Conservation (phyloP, 176 grass and related monocot species). For the Poa annua region DNA sequence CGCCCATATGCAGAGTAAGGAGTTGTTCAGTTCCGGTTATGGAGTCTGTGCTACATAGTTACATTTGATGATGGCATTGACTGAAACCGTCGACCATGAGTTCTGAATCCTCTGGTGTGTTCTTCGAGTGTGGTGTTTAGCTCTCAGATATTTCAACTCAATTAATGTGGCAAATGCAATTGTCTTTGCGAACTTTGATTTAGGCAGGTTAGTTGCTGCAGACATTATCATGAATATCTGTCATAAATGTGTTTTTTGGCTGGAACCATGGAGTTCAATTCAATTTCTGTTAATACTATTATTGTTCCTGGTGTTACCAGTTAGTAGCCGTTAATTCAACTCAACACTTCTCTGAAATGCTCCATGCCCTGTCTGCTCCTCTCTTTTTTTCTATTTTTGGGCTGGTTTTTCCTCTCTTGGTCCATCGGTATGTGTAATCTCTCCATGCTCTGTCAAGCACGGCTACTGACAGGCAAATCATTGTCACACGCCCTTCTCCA, state of each 20-base stretch:
- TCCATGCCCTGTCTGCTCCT: too few species aligned
- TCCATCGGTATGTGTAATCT: too few species aligned
- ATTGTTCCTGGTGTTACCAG: neutral
- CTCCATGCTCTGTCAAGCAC: too few species aligned
- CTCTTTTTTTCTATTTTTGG: too few species aligned
- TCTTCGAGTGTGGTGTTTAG: neutral
- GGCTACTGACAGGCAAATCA: too few species aligned
- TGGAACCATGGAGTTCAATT: neutral
- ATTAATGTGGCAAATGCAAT: neutral
- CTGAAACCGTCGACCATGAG: neutral
- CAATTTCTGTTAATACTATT: neutral
- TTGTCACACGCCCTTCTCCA: too few species aligned
- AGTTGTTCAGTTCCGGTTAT: neutral
- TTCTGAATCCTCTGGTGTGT: slow-evolving; percentile 5
- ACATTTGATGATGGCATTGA: neutral
- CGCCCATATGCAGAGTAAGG: neutral
- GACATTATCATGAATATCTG: neutral
- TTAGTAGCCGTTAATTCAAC: neutral
- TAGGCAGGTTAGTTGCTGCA: neutral
- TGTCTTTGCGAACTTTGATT: neutral
- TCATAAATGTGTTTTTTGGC: neutral
- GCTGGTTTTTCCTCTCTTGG: too few species aligned
- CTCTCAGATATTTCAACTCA: neutral
- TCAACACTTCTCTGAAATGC: too few species aligned
- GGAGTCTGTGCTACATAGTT: neutral